These are phyloP conservation scores for Colletotrichum eremochloae DNA, from an alignment of 2,329 filamentous ascomycete species.

Conservation along the genomic window DNA sequence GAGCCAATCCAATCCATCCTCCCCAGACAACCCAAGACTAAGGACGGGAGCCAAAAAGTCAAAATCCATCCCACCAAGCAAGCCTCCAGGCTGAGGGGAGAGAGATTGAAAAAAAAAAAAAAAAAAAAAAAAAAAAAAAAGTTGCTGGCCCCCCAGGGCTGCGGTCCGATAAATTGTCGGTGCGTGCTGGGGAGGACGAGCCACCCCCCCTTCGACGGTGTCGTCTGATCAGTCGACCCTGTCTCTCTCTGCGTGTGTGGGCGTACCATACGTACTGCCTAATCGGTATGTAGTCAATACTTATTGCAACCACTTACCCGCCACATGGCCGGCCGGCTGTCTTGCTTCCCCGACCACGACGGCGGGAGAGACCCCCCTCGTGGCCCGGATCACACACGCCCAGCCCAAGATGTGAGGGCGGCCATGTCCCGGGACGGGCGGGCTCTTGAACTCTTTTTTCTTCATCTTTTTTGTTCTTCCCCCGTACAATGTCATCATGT, in stretches of 20 bases:
- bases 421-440: not conserved
- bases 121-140: not conserved
- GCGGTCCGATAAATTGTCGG: not conserved
- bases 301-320: not conserved
- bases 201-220: not conserved
- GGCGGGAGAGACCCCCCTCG: not conserved
- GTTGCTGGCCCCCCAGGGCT: not conserved
- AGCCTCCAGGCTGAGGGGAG: too few relatives aligned
- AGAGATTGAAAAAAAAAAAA: not conserved
- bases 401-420: not conserved
- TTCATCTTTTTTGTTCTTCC: too few relatives aligned
- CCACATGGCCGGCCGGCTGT: not conserved
- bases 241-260: too few relatives aligned
- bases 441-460: not conserved
- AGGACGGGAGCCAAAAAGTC: not conserved
- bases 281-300: not conserved
- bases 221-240: not conserved
- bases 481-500: too few relatives aligned
- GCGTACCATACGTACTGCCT: too few relatives aligned
- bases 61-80: not conserved
- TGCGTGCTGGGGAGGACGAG: not conserved
- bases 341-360: not conserved
- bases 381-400: not conserved
- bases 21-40: not conserved
- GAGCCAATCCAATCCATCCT: not conserved